These are phyloP conservation scores for Acacia acuminata DNA, from an alignment of 306 rosid genomes.

Conservation along the genomic window DNA sequence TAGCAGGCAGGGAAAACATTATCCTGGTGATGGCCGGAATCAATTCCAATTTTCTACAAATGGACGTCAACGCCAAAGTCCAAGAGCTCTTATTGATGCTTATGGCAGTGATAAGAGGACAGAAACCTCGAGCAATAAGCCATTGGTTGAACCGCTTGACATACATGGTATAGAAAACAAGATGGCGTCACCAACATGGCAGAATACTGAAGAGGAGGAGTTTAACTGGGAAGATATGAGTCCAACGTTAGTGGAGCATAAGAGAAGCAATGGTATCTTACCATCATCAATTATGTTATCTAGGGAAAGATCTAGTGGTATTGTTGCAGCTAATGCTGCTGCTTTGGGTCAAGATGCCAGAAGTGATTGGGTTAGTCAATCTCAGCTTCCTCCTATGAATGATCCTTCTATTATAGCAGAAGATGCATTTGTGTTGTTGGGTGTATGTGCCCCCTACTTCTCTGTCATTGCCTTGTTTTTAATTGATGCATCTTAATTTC, in stretches of 20 bases:
- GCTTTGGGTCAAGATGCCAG: conserved; percentile 49
- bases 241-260: conserved; percentile 65
- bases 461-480: conserved; percentile 17
- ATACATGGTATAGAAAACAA: conserved; percentile 62
- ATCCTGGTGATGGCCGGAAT: conserved; percentile 56
- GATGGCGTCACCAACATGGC: conserved; percentile 70
- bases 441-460: conserved; percentile 61
- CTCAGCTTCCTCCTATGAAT: conserved; percentile 53
- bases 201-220: conserved; percentile 95
- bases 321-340: conserved; percentile 28
- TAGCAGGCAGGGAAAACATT: conserved; percentile 54
- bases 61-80: conserved; percentile 72
- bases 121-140: conserved; percentile 55
- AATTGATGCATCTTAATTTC: conserved; percentile 8
- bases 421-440: conserved; percentile 42
- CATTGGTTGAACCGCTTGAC: conserved; percentile 52
- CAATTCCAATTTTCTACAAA: conserved; percentile 53
- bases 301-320: conserved; percentile 47
- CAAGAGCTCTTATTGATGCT: conserved; percentile 93
- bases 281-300: conserved; percentile 46
- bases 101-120: conserved; percentile 84
- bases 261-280: conserved; percentile 55
- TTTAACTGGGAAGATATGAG: conserved; percentile 94
- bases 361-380: conserved; percentile 57
- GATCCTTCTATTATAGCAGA: conserved; percentile 50